Base-by-base conservation (phyloP, 495 filamentous ascomycete species). In the Xylaria sp. region DNA sequence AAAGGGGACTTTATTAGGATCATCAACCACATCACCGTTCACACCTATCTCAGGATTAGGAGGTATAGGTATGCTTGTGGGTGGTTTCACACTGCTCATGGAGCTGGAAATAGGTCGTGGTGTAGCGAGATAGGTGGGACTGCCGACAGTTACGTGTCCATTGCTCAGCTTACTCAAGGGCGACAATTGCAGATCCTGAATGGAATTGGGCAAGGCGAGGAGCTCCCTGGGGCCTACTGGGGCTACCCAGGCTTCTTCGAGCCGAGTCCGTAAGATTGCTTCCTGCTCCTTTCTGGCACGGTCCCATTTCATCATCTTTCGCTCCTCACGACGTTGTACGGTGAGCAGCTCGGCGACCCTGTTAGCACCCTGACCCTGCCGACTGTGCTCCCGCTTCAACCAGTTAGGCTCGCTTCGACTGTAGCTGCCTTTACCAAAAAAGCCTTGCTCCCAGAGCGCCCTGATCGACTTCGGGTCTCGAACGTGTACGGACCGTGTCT, bases 391-490 rank as follows among this genome's bases (percentile, higher is more conserved):
- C 61, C 93, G 85, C 62, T 91, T 92, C 64, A 98, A 79, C 96
- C 96, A 99, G 67, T 88, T 93, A 3, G 95, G 96, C 78, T 98
- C 95, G 81, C 93, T 97, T 73, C 96, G 89, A 79, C 94, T 97
- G 70, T 98, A 84, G 66, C 83, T 93, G 59, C 96, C 96, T 80
- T 97, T 98, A 53, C 96, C 96, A 79, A 93, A 99, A 81, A 98
- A 98, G 1, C 96, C 96, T 77, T 93, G 90, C 78, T 97, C 92
- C 96, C 96, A 99, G 35, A 99, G 82, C 11, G 90, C 92, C 46
- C 91, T 87, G 59, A 97, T 90, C 2, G 93, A 88, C 43, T 83
- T 83, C 52, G 88, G 82, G 75, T 97, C 92, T 14, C 90, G 93
- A 44, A 99, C 88, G 80, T 98, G 94, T 4, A 98, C 86, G 4